Evolutionary conservation across 768 basidiomycete species (phyloP).

Genomic region (Glaciozyma martinii): DNA sequence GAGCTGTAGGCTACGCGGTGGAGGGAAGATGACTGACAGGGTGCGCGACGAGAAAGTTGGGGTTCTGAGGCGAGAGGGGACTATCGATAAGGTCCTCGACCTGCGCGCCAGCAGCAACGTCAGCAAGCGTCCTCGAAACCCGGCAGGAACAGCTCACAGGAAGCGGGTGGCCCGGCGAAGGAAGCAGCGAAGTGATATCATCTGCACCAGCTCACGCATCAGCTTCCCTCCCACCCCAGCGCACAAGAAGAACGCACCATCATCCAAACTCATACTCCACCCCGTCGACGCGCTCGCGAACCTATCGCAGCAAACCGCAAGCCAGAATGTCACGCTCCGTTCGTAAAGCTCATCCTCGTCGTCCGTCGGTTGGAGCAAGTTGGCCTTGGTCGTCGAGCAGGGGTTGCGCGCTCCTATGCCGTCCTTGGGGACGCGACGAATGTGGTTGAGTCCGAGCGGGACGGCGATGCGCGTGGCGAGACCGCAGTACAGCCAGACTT

Average conservation of each 20-base stretch:
- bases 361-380: slow-evolving; percentile 5
- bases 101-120: neutral
- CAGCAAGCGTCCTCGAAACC: neutral
- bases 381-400: slow-evolving; percentile 2
- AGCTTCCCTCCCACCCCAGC: neutral
- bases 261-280: slow-evolving; percentile 19
- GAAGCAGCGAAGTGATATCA: slow-evolving; percentile 20
- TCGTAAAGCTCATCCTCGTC: slow-evolving; percentile 17
- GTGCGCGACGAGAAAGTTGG: slow-evolving; percentile 17
- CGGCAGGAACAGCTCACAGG: neutral
- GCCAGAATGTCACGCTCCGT: slow-evolving; percentile 22
- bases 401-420: neutral
- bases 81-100: slow-evolving; percentile 1
- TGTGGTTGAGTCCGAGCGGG: slow-evolving; percentile 32
- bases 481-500: slow-evolving; percentile 29
- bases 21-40: slow-evolving; percentile 12
- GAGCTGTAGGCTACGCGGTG: neutral
- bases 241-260: neutral
- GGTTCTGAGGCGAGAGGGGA: slow-evolving; percentile 5
- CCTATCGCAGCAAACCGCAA: slow-evolving; percentile 24
- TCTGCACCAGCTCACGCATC: neutral
- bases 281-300: slow-evolving; percentile 27
- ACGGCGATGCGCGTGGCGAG: slow-evolving; percentile 26
- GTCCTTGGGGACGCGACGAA: slow-evolving; percentile 9
- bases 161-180: neutral